Base-by-base conservation (phyloP, 2,329 filamentous ascomycete genomes). In the Emergomyces orientalis region DNA sequence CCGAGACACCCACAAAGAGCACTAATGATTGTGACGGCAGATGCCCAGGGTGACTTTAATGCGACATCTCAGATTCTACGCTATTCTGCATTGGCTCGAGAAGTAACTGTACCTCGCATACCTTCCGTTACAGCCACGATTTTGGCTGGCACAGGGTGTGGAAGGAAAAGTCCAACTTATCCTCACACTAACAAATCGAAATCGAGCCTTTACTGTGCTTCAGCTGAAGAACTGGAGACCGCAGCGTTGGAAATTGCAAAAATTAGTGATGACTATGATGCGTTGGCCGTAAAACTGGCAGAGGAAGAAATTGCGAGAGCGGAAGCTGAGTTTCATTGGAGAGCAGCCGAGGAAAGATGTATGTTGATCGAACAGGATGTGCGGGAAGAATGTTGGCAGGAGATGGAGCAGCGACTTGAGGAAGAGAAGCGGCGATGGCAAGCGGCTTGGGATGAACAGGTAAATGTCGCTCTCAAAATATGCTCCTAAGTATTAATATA, bases 1-100 rank as follows among this genome's bases (percentile, higher is more conserved):
- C 64, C 68, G 72, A 32, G 63, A 41, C 68, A 71, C 25, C 89
- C 91, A 0, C 94, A 97, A 73, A 92, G 89, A 70, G 92, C 88
- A 0, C 86, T 96, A 69, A 97, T 99, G 92, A 89, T 99, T 63
- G 93, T 97, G 19, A 96, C 93, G 0, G 94, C 93, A 2, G 93
- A 99, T 71, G 90, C 94, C 0, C 77, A 89, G 14, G 93, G 94
- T 45, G 94, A 99, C 75, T 97, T 92, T 79, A 97, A 97, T 72
- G 91, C 94, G 14, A 99, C 94, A 0, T 95, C 90, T 5, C 94
- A 97, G 72, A 97, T 99, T 65, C 81, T 99, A 1, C 87, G 93
- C 22, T 99, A 99, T 77, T 94, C 90, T 27, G 93, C 94, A 0
- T 82, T 99, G 4, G 94, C 94, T 0, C 86, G 91, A 25, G 93